Conservation (phyloP, 768 basidiomycete species). For the Postia placenta region DNA sequence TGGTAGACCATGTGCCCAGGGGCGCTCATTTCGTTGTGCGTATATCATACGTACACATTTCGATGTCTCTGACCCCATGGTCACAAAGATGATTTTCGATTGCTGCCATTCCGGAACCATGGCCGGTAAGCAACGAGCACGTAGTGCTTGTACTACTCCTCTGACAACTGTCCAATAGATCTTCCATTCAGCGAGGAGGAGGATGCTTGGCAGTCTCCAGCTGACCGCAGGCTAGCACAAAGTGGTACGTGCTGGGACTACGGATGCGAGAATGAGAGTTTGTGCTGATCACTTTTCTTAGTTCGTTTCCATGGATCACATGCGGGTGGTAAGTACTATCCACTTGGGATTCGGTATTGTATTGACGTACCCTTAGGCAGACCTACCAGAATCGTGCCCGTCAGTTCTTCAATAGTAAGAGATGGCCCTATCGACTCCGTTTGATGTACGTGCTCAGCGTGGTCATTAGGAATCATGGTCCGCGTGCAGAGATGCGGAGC, state of each 20-base stretch:
- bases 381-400: background rate
- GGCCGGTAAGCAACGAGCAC: constrained; percentile 5
- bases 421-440: background rate
- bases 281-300: no score
- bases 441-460: background rate
- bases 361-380: no score
- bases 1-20: constrained; percentile 18
- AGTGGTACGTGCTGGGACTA: no score
- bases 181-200: no score
- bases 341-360: no score
- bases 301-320: background rate
- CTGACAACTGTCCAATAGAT: no score
- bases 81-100: constrained; percentile 21
- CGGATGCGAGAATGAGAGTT: no score
- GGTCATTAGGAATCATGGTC: constrained; percentile 2
- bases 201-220: no score
- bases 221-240: no score
- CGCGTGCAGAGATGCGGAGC: background rate
- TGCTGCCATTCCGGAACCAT: constrained; percentile 22
- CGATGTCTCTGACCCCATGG: background rate
- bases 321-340: background rate
- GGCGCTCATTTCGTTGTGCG: constrained; percentile 18
- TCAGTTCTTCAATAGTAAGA: background rate
- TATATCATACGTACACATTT: background rate
- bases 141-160: no score